These are phyloP conservation scores for Tuber aestivum DNA, from an alignment of 495 filamentous ascomycete species.

Conservation along the genomic window DNA sequence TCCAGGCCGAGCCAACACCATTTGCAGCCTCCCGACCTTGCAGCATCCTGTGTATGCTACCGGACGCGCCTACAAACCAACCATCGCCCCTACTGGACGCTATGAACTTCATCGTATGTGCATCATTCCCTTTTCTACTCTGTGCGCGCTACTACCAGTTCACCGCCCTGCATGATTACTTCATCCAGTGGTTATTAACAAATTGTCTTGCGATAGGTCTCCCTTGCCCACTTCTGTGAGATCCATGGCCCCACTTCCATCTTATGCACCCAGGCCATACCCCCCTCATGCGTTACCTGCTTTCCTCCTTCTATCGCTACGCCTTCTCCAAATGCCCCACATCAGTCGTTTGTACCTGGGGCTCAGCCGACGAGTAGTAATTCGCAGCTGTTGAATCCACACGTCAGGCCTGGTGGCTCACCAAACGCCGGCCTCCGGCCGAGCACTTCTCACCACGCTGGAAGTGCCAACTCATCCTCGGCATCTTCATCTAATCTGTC, in stretches of 20 bases:
- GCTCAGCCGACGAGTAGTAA: slow-evolving; percentile 11
- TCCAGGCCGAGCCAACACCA: slow-evolving; percentile 19
- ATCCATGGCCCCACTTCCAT: slow-evolving; percentile 90
- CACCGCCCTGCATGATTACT: slow-evolving; percentile 17
- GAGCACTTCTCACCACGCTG: slow-evolving; percentile 33
- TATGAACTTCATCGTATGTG: slow-evolving; percentile 44
- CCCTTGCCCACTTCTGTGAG: slow-evolving; percentile 94
- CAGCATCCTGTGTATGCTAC: slow-evolving; percentile 19
- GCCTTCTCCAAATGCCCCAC: slow-evolving; percentile 46
- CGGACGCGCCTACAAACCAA: slow-evolving; percentile 23
- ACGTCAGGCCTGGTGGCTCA: background rate
- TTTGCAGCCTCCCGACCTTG: slow-evolving; percentile 16
- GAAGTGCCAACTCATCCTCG: slow-evolving; percentile 32
- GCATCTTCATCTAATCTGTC: slow-evolving; percentile 37
- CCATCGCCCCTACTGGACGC: slow-evolving; percentile 24
- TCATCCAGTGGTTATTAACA: slow-evolving; percentile 23
- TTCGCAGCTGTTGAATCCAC: background rate
- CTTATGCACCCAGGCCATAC: slow-evolving; percentile 84
- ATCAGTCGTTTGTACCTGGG: slow-evolving; percentile 45
- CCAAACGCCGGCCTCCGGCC: slow-evolving; percentile 26
- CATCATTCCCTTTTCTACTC: slow-evolving; percentile 29
- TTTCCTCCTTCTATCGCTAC: slow-evolving; percentile 48
- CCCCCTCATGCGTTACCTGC: slow-evolving; percentile 71
- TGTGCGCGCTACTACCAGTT: slow-evolving; percentile 10
- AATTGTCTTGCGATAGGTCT: slow-evolving; percentile 55